Evolutionary conservation across 1,284 basidiomycete species (phyloP), one percentile per base, ranked within the genome.

Genomic region (Cryptococcus sp.): DNA sequence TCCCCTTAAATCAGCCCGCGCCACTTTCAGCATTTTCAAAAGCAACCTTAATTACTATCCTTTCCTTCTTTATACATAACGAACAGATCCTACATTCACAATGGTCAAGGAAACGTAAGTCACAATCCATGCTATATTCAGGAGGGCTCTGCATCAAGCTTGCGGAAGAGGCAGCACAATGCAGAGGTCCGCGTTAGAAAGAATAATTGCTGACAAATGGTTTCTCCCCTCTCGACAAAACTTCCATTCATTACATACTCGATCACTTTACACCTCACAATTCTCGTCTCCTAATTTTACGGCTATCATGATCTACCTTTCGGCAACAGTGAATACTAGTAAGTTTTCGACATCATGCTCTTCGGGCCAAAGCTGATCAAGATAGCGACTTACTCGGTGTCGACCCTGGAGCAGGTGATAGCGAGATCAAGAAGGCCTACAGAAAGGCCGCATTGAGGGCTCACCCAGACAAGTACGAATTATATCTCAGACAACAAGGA

Each of bases 381-480:
- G 19, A 13, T 47, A 72, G 72, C 77, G 87, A 91, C 77, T 81
- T 93, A 59, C 82, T 92, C 43, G 88, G 90, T 60, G 87, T 86
- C 39, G 64, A 82, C n/a, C 82, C 86, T 52, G 81, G 81, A 63
- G 90, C 86, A 48, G 84, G 84, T 47, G 87, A 91, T 57, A 74
- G 80, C 54, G 88, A 92, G 59, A 83, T 96, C 74, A 94, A 92
- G 81, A 93, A 93, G 77, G 91, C 91, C 28, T 96, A 93, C 78
- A 83, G 90, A 61, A 92, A 93, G 79, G 91, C 90, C 7, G 36
- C 36, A 4, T 14, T 39, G 4, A 16, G 14, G 14, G 14, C 5
- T 16, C 36, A 39, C 16, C 36, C 36, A 4, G 36, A 39, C 36
- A 39, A 39, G 32, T 34, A 34, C 32, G 9, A 16, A 16, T 9